A percentile compares a stretch with the other conserved stretches of the same genome.
These are phyloP conservation scores for Kwoniella shandongensis DNA, from an alignment of 768 basidiomycete genomes.

Conservation along the genomic window DNA sequence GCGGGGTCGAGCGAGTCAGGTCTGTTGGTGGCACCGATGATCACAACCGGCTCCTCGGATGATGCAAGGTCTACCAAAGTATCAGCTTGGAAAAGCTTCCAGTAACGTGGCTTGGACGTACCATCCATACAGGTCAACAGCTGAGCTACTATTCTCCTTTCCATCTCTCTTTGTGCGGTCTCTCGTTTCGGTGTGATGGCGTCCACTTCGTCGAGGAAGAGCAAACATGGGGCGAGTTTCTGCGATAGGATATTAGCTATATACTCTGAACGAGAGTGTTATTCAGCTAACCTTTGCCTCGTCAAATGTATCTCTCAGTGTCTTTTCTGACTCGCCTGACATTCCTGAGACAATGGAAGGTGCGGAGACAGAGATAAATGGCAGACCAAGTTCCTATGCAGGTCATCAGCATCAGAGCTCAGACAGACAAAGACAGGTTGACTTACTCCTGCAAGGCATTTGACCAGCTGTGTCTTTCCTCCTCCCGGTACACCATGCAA, in stretches of 20 bases:
- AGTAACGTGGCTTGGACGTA: slow-evolving; percentile 54
- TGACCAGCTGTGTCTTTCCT: slow-evolving; percentile 90
- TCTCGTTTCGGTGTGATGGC: slow-evolving; percentile 97
- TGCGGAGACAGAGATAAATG: slow-evolving; percentile 91
- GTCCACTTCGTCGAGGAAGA: slow-evolving; percentile 98
- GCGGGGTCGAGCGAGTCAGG: slow-evolving; percentile 94
- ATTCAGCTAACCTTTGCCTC: slow-evolving; percentile 75
- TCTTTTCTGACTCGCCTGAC: slow-evolving; percentile 98
- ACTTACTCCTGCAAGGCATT: slow-evolving; percentile 90
- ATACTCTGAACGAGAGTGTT: too few species aligned
- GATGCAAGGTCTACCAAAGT: slow-evolving; percentile 76
- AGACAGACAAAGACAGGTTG: not conserved
- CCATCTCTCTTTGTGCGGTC: slow-evolving; percentile 98
- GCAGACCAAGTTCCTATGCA: slow-evolving; percentile 78
- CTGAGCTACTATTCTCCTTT: slow-evolving; percentile 93
- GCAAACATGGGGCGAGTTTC: slow-evolving; percentile 84
- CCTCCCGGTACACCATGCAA: slow-evolving; percentile 95
- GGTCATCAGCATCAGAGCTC: not conserved
- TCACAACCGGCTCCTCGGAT: slow-evolving; percentile 85
- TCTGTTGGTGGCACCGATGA: slow-evolving; percentile 94
- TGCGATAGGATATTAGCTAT: slow-evolving; percentile 45
- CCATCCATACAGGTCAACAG: slow-evolving; percentile 99
- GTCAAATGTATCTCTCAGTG: slow-evolving; percentile 90
- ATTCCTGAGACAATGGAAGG: slow-evolving; percentile 96
- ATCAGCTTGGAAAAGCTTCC: not conserved